Percentiles rank a stretch among this genome's conserved stretches.
These are phyloP conservation scores for Zalerion maritima DNA, from an alignment of 495 filamentous ascomycete species.

Conservation along the genomic window DNA sequence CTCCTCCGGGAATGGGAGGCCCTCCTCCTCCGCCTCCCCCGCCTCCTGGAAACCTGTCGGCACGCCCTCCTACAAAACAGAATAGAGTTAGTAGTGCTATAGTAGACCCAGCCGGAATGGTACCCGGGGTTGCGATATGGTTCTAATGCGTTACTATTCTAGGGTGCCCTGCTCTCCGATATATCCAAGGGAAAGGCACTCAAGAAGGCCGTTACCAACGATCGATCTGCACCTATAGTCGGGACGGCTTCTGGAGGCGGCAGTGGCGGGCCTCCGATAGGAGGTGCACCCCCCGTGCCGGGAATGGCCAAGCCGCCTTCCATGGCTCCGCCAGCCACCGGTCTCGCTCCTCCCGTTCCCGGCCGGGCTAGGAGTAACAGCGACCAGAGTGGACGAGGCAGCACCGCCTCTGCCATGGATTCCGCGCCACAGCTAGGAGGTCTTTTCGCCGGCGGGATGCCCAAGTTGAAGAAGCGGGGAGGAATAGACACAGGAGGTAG, in stretches of 20 bases:
- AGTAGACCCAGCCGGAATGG: conserved; percentile 11
- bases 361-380: conserved; percentile 68
- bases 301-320: conserved; percentile 41
- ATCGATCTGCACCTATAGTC: conserved; percentile 74
- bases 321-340: conserved; percentile 19
- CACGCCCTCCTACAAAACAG: conserved; percentile 17
- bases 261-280: conserved; percentile 36
- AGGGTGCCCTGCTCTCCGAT: conserved; percentile 83
- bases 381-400: conserved; percentile 41
- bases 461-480: conserved; percentile 78
- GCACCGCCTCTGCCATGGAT: conserved; percentile 23
- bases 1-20: conserved; percentile 46
- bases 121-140: conserved; percentile 6
- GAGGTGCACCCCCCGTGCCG: conserved; percentile 72
- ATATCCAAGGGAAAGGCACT: conserved; percentile 70
- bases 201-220: conserved; percentile 86
- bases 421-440: conserved; percentile 73
- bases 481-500: conserved; percentile 76
- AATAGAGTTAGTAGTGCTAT: conserved; percentile 7
- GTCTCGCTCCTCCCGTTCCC: conserved; percentile 21
- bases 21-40: conserved; percentile 56
- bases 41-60: conserved; percentile 29
- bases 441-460: conserved; percentile 87
- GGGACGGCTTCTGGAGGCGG: conserved; percentile 38
- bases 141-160: conserved; percentile 17